Evolutionary conservation across 257 asterid species (phyloP), one percentile per base, ranked within the genome.

Genomic region (Mentha longifolia): DNA sequence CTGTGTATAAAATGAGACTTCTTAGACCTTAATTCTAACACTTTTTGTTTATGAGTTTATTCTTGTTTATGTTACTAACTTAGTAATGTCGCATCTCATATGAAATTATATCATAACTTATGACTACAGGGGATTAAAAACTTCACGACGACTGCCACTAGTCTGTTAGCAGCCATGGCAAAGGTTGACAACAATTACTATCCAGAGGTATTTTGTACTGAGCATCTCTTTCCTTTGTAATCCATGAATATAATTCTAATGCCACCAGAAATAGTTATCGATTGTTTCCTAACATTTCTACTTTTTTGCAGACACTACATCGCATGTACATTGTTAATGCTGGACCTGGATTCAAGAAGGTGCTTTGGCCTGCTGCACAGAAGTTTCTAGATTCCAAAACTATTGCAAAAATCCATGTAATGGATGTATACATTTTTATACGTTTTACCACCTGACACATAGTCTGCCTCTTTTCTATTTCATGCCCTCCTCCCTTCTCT

Each of bases 291-390:
- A 79, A 46, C 25, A 31, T 78, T 68, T 71, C 68, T 61, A 60
- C 28, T 41, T 64, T n/a, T 77, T 59, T 77, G 84, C 84, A 95
- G 98, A 95, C 98, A 6, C 95, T 95, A 73, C 90, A 95, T 69
- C 85, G 78, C 68, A 88, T 95, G 98, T 95, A 83, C 67, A 69
- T 92, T 79, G 96, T 90, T 54, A 95, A 95, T 83, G 98, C 99
- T 61, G 97, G 98, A 73, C 68, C 95, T 79, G 96, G 89, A 66
- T 92, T 95, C 85, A 92, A 84, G 79, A 91, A 86, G 82, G 86
- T 89, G 81, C 87, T 93, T 64, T 93, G 98, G 98, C 98, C 97
- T 57, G 96, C 97, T 73, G 96, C 96, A 59, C 92, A 89, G 82
- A 93, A 84, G 80, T 84, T 93, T 74, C 80, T 93, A 61, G 98